Conservation (phyloP, 2,329 filamentous ascomycete species). For the Pyricularia pennisetigena region DNA sequence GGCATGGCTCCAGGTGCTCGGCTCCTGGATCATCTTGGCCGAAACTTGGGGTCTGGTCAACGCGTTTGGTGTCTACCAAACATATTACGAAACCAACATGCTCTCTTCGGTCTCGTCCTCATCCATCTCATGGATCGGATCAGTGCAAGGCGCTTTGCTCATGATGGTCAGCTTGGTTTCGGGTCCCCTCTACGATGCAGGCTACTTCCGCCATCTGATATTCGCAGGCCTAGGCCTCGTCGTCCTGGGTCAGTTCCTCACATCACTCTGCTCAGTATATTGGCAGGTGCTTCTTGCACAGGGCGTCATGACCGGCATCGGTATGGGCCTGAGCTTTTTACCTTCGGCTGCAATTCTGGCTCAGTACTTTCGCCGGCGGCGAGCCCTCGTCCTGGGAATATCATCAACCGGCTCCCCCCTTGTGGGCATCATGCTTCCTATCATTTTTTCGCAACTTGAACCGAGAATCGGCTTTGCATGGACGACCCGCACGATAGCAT, state of each 20-base stretch:
- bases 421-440: slow-evolving; percentile 34
- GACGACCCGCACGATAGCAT: slow-evolving; percentile 40
- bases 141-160: slow-evolving; percentile 29
- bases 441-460: slow-evolving; percentile 26
- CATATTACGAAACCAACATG: slow-evolving; percentile 28
- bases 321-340: slow-evolving; percentile 23
- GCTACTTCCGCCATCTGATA: slow-evolving; percentile 28
- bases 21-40: slow-evolving; percentile 24
- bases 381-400: slow-evolving; percentile 23
- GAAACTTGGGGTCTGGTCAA: slow-evolving; percentile 24
- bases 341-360: slow-evolving; percentile 26
- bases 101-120: slow-evolving; percentile 22
- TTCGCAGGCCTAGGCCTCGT: slow-evolving; percentile 23
- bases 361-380: slow-evolving; percentile 26
- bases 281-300: slow-evolving; percentile 31
- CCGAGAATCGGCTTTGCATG: slow-evolving; percentile 24
- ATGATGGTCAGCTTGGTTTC: slow-evolving; percentile 28
- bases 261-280: slow-evolving; percentile 31
- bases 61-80: slow-evolving; percentile 35
- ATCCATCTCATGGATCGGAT: slow-evolving; percentile 34
- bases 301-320: slow-evolving; percentile 26
- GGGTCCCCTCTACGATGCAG: slow-evolving; percentile 31
- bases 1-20: slow-evolving; percentile 30
- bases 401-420: slow-evolving; percentile 23
- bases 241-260: slow-evolving; percentile 32